These are phyloP conservation scores for Globisporangium acanthophoron DNA, from an alignment of 352 stramenopile species.

Conservation along the genomic window DNA sequence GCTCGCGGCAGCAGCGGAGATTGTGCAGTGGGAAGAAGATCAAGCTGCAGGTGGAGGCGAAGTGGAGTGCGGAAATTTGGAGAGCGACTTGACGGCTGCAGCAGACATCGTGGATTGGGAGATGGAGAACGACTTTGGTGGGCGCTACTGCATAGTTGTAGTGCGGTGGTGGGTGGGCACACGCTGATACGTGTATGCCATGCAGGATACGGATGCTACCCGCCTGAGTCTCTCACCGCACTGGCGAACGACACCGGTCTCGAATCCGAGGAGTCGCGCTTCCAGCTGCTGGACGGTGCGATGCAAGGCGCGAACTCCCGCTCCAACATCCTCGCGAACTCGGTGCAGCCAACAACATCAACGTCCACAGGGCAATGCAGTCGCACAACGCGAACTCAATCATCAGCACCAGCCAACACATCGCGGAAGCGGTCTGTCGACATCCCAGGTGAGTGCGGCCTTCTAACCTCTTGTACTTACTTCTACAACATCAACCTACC, in stretches of 20 bases:
- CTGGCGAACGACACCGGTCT: background rate
- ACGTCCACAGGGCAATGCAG: background rate
- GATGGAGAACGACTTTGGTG: constrained; percentile 1
- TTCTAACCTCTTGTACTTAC: background rate
- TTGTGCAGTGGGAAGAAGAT: constrained; percentile 14
- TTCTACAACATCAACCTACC: constrained; percentile 2
- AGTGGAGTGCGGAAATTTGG: background rate
- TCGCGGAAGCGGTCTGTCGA: background rate
- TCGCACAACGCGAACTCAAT: background rate
- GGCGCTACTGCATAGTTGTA: background rate
- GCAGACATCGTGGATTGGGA: constrained; percentile 25
- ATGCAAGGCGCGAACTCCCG: background rate
- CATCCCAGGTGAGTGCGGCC: background rate
- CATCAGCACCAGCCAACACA: constrained; percentile 4
- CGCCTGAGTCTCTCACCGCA: constrained; percentile 2
- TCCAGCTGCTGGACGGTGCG: constrained; percentile 8
- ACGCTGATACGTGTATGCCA: background rate
- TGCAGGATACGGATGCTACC: constrained; percentile 1
- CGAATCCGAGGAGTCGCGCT: background rate
- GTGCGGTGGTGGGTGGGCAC: too few relatives aligned
- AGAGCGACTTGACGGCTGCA: constrained; percentile 28
- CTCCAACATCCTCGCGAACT: background rate
- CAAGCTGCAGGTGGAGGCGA: background rate
- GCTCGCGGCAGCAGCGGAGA: constrained; percentile 9
- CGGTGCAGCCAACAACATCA: background rate